Base-by-base conservation (phyloP, 2,329 filamentous ascomycete genomes). In the Aspergillus sp. region DNA sequence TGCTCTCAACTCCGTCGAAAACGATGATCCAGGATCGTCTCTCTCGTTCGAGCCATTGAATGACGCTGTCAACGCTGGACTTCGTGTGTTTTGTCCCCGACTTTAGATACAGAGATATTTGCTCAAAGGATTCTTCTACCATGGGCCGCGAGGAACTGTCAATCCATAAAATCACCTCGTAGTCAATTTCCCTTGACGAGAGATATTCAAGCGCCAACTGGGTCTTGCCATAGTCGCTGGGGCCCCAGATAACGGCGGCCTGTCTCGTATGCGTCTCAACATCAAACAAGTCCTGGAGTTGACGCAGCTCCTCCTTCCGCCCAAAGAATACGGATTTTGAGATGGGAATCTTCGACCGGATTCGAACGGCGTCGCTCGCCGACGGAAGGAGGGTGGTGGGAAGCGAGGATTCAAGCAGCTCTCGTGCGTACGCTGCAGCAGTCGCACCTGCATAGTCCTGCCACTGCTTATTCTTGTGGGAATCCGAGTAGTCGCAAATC, bases 391-490 rank as follows among this genome's bases (percentile, higher is more conserved):
- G 5, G 23, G 40, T 41, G 15, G 5, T n/a, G 35, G 35, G 14
- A n/a, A 37, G 12, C 12, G 35, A 37, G 14, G 6, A 37, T 37
- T 37, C 35, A 1, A 37, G 35, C 15, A 37, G 35, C 15, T 37
- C 35, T 37, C 51, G 27, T 31, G 56, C 19, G 15, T 35, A 47
- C 2, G 51, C 41, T 3, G 56, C 56, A 3, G 41, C 56, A 27
- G 27, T 40, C 0, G 48, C 52, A 23, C 62, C 59, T 5, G 63
- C 57, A 44, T 61, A 65, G 23, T 43, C 14, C 35, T 64, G 63
- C 63, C 63, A 65, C 6, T 40, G 12, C n/a, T 62, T 60, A 31
- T 60, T 61, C 50, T 65, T 64, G 27, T 65, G 63, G 3, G 55
- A 56, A 35, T 65, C 63, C 9, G 61, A 59, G 50, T 65, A 65